phyloP scores from a whole-genome alignment of 2,329 filamentous ascomycete species.

The Pseudogymnoascus sp. region DNA sequence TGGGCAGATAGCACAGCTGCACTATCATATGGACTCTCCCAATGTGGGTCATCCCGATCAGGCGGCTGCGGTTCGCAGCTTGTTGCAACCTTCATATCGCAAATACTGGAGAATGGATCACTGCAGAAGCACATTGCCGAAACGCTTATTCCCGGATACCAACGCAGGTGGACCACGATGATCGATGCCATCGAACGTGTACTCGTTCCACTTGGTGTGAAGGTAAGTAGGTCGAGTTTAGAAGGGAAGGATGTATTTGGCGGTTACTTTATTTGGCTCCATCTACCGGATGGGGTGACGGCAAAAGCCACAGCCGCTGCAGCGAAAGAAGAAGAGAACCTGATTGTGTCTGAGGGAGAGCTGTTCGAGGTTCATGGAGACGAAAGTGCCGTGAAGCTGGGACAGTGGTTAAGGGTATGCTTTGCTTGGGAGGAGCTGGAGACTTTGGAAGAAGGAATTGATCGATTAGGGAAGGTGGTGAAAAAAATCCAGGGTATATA shows the following conservation, averaged over 20 bases:
- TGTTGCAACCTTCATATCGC: conserved; percentile 30
- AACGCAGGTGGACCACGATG: conserved; percentile 24
- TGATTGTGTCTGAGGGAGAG: conserved; percentile 47
- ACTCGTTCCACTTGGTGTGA: conserved; percentile 21
- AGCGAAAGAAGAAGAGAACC: conserved; percentile 38
- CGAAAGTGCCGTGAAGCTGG: conserved; percentile 25
- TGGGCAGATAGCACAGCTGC: conserved; percentile 55
- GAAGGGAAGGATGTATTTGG: conserved; percentile 30
- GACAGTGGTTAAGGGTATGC: conserved; percentile 42
- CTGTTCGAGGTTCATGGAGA: conserved; percentile 43
- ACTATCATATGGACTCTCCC: conserved; percentile 49
- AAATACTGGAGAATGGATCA: conserved; percentile 43
- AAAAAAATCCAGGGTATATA: conserved; percentile 6
- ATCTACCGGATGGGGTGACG: conserved; percentile 40
- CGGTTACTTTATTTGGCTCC: conserved; percentile 60
- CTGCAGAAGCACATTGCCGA: conserved; percentile 46
- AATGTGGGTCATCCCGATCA: conserved; percentile 32
- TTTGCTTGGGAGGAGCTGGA: conserved; percentile 51
- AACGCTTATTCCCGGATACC: conserved; percentile 48
- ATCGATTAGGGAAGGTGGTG: conserved; percentile 33
- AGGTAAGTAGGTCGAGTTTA: conserved; percentile 11
- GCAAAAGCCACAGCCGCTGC: conserved; percentile 34
- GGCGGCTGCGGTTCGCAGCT: conserved; percentile 27
- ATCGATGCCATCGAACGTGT: conserved; percentile 18
- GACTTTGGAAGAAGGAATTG: conserved; percentile 46